These are phyloP conservation scores for Phlegmacium glaucopus DNA, from an alignment of 768 basidiomycete species.

Conservation along the genomic window DNA sequence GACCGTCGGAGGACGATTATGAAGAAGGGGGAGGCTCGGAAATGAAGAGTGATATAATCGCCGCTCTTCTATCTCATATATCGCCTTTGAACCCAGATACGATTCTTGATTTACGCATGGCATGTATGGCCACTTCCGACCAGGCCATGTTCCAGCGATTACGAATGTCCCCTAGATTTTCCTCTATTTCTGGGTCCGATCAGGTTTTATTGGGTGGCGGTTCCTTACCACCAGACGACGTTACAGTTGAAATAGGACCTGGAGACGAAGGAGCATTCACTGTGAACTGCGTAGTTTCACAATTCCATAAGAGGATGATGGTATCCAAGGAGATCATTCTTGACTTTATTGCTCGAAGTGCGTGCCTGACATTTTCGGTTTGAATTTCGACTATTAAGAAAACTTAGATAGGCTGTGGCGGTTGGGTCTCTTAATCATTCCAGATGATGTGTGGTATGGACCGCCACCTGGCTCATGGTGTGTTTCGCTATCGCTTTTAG, in stretches of 20 bases:
- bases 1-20: slow-evolving; percentile 15
- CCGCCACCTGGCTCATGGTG: slow-evolving; percentile 42
- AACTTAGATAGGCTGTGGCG: slow-evolving; percentile 55
- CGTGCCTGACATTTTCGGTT: slow-evolving; percentile 3
- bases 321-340: slow-evolving; percentile 48
- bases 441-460: slow-evolving; percentile 6
- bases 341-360: slow-evolving; percentile 64
- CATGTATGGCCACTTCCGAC: slow-evolving; percentile 62
- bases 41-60: slow-evolving; percentile 37
- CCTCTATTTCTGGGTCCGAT: slow-evolving; percentile 49
- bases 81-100: slow-evolving; percentile 39
- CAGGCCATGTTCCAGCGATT: slow-evolving; percentile 58
- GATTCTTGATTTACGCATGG: slow-evolving; percentile 53
- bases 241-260: slow-evolving; percentile 46
- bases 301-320: slow-evolving; percentile 70
- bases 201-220: slow-evolving; percentile 40
- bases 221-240: slow-evolving; percentile 42
- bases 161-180: slow-evolving; percentile 46
- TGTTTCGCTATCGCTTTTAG: slow-evolving; percentile 47
- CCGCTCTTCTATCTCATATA: slow-evolving; percentile 49
- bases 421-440: slow-evolving; percentile 39
- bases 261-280: slow-evolving; percentile 53
- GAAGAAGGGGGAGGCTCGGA: slow-evolving; percentile 17
- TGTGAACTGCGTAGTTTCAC: slow-evolving; percentile 45
- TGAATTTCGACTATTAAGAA: neutral